A percentile compares a stretch with the other conserved stretches of the same genome.
These are phyloP conservation scores for Rhododendron simsii DNA, from an alignment of 148 eudicot genomes.

Conservation along the genomic window DNA sequence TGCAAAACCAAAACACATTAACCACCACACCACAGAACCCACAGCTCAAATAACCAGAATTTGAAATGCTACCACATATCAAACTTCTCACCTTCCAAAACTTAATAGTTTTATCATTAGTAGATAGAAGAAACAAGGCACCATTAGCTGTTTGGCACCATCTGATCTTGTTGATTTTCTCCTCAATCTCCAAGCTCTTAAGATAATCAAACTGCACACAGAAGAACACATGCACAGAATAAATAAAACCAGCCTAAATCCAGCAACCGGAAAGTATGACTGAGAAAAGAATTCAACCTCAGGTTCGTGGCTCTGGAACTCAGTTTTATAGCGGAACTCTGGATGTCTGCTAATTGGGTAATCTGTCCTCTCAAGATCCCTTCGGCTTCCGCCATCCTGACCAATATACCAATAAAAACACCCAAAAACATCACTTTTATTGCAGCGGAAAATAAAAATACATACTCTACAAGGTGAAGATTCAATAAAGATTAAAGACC, in stretches of 20 bases:
- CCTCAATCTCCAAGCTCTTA: conserved; percentile 99
- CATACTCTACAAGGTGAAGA: neutral
- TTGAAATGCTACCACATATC: neutral
- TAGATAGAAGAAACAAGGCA: conserved; percentile 89
- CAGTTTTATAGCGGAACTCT: conserved; percentile 96
- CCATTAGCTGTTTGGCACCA: conserved; percentile 97
- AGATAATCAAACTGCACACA: conserved; percentile 88
- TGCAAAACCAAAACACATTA: neutral
- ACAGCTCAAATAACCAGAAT: conserved; percentile 7
- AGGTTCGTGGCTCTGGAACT: conserved; percentile 99
- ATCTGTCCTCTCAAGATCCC: conserved; percentile 78
- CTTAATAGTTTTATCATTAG: conserved; percentile 95
- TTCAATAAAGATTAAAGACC: conserved; percentile 6
- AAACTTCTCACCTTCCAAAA: conserved; percentile 76
- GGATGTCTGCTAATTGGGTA: conserved; percentile 69
- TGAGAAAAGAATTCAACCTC: conserved; percentile 50
- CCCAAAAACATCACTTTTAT: neutral
- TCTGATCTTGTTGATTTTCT: conserved; percentile 97
- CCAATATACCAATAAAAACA: conserved; percentile 9
- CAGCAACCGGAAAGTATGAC: neutral
- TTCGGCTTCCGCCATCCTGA: conserved; percentile 58
- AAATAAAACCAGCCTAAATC: conserved; percentile 11
- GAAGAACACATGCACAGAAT: conserved; percentile 11
- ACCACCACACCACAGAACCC: neutral
- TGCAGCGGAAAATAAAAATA: neutral